Evolutionary conservation across 208 protist species (phyloP), one percentile per base, ranked within the genome.

Genomic region (Polymyxa betae): DNA sequence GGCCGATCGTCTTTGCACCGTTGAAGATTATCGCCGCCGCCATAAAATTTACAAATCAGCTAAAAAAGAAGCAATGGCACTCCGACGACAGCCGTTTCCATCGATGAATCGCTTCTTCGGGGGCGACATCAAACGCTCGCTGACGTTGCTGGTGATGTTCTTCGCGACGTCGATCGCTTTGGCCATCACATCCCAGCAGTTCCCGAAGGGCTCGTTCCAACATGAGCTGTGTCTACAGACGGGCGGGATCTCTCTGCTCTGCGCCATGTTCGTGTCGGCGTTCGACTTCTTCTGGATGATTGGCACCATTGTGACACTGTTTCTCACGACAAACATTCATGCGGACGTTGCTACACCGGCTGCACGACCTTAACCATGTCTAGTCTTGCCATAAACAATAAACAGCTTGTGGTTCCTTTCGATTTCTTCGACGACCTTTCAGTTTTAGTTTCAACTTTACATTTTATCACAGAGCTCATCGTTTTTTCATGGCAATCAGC

Each of bases 41-140:
- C n/a, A n/a, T n/a, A n/a, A n/a, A n/a, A n/a, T n/a, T n/a, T n/a
- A n/a, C n/a, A n/a, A n/a, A n/a, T n/a, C n/a, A n/a, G n/a, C n/a
- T n/a, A n/a, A n/a, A n/a, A n/a, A n/a, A n/a, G n/a, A n/a, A n/a
- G n/a, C n/a, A n/a, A n/a, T n/a, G n/a, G n/a, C n/a, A n/a, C n/a
- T n/a, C n/a, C 49, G 24, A 24, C 49, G 49, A 24, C 49, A 60
- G 12, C 49, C 5, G 49, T 60, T 60, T 24, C 49, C 49, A 5
- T 60, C 49, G 49, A 60, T 60, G 49, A 60, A 60, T 24, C 49
- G 49, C 49, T 60, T 60, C 49, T 60, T 60, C 49, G 49, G 49
- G 5, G 49, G 49, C 49, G 49, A 60, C 49, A 60, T 60, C 12
- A 60, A 60, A 24, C 49, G 49, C 5, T 60, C 49, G 49, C 49